phyloP scores from a whole-genome alignment of 2,329 filamentous ascomycete species.

The Endocalyx cinctus region DNA sequence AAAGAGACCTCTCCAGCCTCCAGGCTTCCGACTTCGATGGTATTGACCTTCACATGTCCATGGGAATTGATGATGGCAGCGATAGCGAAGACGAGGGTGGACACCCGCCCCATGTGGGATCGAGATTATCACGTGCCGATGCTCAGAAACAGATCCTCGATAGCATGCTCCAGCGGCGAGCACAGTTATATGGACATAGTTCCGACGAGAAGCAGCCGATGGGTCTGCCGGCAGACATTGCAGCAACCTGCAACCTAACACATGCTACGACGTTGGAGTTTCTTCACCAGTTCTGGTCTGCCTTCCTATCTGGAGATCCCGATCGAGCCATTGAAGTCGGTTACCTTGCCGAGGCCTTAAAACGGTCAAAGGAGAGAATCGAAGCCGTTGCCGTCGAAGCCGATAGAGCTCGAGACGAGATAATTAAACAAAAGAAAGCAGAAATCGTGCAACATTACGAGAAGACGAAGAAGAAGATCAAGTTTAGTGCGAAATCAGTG shows the following conservation, averaged over 20 bases:
- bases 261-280: slow-evolving; percentile 95
- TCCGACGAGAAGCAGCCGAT: slow-evolving; percentile 47
- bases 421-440: slow-evolving; percentile 61
- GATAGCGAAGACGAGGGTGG: slow-evolving; percentile 61
- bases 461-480: slow-evolving; percentile 68
- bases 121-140: slow-evolving; percentile 58
- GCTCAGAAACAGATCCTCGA: slow-evolving; percentile 64
- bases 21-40: slow-evolving; percentile 44
- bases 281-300: slow-evolving; percentile 93
- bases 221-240: slow-evolving; percentile 52
- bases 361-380: slow-evolving; percentile 72
- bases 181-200: slow-evolving; percentile 50
- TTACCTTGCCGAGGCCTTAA: slow-evolving; percentile 77
- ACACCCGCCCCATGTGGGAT: slow-evolving; percentile 59
- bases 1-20: slow-evolving; percentile 54
- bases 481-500: slow-evolving; percentile 63
- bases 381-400: slow-evolving; percentile 75
- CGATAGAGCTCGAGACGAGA: slow-evolving; percentile 65
- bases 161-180: slow-evolving; percentile 57
- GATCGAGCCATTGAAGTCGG: slow-evolving; percentile 76
- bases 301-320: slow-evolving; percentile 83
- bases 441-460: slow-evolving; percentile 68
- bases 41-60: slow-evolving; percentile 56
- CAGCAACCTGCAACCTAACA: slow-evolving; percentile 60
- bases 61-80: slow-evolving; percentile 67